These are phyloP conservation scores for Neonectria neomacrospora DNA, from an alignment of 2,329 filamentous ascomycete genomes.

Conservation along the genomic window DNA sequence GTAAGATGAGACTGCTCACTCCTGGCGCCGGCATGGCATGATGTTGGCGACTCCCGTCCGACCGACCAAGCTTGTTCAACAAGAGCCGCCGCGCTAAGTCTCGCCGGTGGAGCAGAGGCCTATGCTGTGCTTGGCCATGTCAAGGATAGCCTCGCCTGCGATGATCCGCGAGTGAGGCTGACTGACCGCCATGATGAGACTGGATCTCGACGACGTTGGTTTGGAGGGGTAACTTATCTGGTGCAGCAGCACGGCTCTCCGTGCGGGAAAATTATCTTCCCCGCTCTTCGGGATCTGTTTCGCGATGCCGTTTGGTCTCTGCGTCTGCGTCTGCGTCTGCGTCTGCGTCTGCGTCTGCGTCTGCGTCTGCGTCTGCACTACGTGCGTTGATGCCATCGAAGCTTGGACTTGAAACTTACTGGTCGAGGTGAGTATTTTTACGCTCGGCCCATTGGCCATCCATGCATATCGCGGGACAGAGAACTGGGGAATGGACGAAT, in stretches of 20 bases:
- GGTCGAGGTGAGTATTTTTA: constrained; percentile 8
- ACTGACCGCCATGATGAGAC: constrained; percentile 43
- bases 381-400: constrained; percentile 8
- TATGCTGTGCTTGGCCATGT: constrained; percentile 21
- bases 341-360: background rate
- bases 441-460: constrained; percentile 5
- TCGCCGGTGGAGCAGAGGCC: background rate
- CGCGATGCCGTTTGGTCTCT: constrained; percentile 3
- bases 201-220: constrained; percentile 36
- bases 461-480: background rate
- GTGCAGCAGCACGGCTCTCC: background rate
- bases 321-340: background rate
- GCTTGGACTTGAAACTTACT: constrained; percentile 12
- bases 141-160: constrained; percentile 45
- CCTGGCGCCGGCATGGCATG: constrained; percentile 33
- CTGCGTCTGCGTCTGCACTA: background rate
- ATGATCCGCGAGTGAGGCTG: constrained; percentile 42
- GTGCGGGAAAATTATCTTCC: background rate
- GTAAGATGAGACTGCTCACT: constrained; percentile 20
- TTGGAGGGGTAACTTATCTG: constrained; percentile 29
- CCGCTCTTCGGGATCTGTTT: constrained; percentile 18
- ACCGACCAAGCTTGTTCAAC: constrained; percentile 23
- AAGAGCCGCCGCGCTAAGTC: constrained; percentile 32
- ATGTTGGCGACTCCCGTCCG: constrained; percentile 32
- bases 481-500: background rate